Evolutionary conservation across 352 stramenopile genomes (phyloP).

Genomic region (Phytophthora pluvialis): DNA sequence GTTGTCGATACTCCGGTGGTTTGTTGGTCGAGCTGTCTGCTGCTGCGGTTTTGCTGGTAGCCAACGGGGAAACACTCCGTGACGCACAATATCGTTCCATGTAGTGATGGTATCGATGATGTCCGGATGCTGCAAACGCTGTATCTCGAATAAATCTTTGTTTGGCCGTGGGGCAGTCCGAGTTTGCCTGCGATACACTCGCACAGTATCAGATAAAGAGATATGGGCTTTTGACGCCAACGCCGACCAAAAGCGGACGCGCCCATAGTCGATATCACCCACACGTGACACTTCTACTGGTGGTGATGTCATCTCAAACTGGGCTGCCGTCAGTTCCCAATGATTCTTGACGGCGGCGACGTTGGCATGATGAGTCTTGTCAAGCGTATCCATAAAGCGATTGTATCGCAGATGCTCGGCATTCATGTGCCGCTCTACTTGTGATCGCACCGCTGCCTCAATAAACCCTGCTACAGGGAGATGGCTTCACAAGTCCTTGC

Average conservation of each 20-base stretch:
- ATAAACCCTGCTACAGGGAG: too few relatives aligned
- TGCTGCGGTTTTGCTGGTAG: background rate
- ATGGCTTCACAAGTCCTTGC: constrained; percentile 23
- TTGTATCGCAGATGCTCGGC: background rate
- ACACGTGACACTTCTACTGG: background rate
- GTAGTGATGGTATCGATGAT: background rate
- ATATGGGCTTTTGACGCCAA: background rate
- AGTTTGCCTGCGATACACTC: background rate
- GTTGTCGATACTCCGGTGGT: background rate
- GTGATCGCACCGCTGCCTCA: too few relatives aligned
- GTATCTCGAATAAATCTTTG: constrained; percentile 8
- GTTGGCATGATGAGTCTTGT: background rate
- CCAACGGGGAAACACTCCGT: constrained; percentile 2
- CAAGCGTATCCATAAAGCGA: constrained; percentile 13
- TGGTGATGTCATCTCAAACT: background rate
- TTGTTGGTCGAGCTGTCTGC: background rate
- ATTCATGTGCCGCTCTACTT: background rate
- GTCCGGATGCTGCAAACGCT: background rate
- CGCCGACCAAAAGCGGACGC: constrained; percentile 9
- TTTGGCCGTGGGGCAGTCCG: background rate
- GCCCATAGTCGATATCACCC: constrained; percentile 5
- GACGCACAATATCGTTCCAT: constrained; percentile 12
- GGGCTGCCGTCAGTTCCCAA: background rate
- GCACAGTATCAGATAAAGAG: background rate
- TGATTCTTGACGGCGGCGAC: background rate